A percentile compares a stretch with the other conserved stretches of the same genome.
Conservation (phyloP, 108 stramenopile genomes). For the Skeletonema menzelii region DNA sequence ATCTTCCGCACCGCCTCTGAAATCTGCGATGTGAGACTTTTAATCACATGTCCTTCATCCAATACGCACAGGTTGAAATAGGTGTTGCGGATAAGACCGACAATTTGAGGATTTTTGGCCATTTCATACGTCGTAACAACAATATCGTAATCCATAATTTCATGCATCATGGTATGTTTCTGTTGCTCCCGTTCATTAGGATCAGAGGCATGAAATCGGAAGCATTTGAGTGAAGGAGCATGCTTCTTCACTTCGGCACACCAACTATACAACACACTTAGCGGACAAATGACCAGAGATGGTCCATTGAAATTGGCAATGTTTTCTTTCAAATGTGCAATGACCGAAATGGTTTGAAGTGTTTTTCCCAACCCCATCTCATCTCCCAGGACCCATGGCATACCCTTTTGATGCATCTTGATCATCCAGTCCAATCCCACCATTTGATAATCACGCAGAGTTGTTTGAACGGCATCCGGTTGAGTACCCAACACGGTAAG, state of each 20-base stretch:
- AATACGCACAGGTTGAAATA: slow-evolving; percentile 63
- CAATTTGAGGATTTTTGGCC: slow-evolving; percentile 52
- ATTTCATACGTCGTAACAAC: slow-evolving; percentile 70
- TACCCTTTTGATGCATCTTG: slow-evolving; percentile 62
- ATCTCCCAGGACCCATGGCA: slow-evolving; percentile 88
- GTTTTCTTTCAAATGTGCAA: slow-evolving; percentile 74
- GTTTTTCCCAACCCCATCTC: slow-evolving; percentile 89
- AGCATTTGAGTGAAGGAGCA: slow-evolving; percentile 70
- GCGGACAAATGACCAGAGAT: slow-evolving; percentile 88
- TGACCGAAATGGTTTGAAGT: slow-evolving; percentile 87
- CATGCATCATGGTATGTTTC: slow-evolving; percentile 29
- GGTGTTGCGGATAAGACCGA: slow-evolving; percentile 39
- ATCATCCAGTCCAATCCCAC: slow-evolving; percentile 89
- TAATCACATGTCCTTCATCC: slow-evolving; percentile 89
- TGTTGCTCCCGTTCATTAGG: slow-evolving; percentile 40
- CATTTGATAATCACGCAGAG: slow-evolving; percentile 89
- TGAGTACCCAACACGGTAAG: slow-evolving; percentile 7
- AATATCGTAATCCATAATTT: slow-evolving; percentile 55
- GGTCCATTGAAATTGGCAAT: slow-evolving; percentile 61
- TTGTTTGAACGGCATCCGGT: slow-evolving; percentile 34
- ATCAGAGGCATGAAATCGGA: slow-evolving; percentile 72
- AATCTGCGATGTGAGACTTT: slow-evolving; percentile 52
- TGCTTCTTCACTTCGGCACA: slow-evolving; percentile 76
- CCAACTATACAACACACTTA: slow-evolving; percentile 86
- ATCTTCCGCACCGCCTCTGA: slow-evolving; percentile 53